Base-by-base conservation (phyloP, 2,329 filamentous ascomycete genomes). In the Waltergamsia citrina region DNA sequence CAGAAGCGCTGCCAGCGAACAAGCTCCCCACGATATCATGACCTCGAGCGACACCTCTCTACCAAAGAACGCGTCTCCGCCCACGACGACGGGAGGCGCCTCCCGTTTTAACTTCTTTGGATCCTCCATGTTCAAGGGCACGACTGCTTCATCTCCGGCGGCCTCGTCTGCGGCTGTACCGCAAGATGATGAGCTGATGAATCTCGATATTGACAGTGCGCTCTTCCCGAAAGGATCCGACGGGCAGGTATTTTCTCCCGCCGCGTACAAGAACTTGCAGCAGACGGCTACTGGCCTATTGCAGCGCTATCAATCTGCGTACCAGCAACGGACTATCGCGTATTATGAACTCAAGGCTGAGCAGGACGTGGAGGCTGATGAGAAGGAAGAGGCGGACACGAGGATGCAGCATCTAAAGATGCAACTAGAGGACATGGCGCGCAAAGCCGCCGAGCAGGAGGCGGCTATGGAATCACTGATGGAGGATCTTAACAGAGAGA, bases 181-280 rank as follows among this genome's bases (percentile, higher is more conserved):
- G 11, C 54, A 49, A 17, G 56, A 68, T 35, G 73, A 78, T 39
- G 70, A 76, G 38, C 60, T 78, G 6, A 63, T 67, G 43, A 63
- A 62, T 32, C 56, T 80, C 32, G 63, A 78, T 45, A 61, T 80
- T 25, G 64, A 71, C 21, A 50, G 64, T 2, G 66, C 67, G 1
- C 61, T 80, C 10, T 76, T 69, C 39, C 70, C 73, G 0, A 41
- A 52, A 2, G 57, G 59, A 3, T 45, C 57, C 1, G 57, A 67
- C 2, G 43, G 46, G 0, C 60, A 66, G 10, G 67, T 74, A 26
- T 74, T 76, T 49, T 76, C 74, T 1, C 73, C 74, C 0, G 62
- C 69, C 0, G 67, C 69, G 8, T 80, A 68, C 54, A 76, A 74
- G 48, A 78, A 74, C 47, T 59, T 78, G n/a, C 71, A 74, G 38